Percentiles rank a stretch among this genome's conserved stretches.
phyloP scores from a whole-genome alignment of 495 filamentous ascomycete genomes.

The Xylaria palmicola region DNA sequence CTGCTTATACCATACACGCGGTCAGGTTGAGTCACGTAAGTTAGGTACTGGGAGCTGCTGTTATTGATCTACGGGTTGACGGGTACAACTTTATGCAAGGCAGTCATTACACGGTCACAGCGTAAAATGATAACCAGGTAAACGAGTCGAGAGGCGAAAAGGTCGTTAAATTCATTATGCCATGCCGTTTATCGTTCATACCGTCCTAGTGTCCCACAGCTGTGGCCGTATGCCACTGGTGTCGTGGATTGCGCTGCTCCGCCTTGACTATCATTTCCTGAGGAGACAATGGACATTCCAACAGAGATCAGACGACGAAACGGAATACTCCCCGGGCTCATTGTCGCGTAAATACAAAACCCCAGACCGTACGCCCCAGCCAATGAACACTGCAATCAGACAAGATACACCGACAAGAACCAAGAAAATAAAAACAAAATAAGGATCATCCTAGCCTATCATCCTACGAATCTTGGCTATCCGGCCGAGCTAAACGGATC shows the following conservation, averaged over 20 bases:
- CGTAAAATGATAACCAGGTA: background rate
- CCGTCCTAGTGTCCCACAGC: constrained; percentile 13
- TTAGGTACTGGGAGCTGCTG: background rate
- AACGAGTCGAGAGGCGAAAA: constrained; percentile 3
- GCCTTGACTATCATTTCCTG: constrained; percentile 11
- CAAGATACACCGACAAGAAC: constrained; percentile 1
- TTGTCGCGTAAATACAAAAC: constrained; percentile 15
- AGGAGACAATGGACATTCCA: background rate
- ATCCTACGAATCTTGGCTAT: background rate
- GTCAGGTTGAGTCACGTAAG: too few species aligned
- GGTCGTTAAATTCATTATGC: constrained; percentile 20
- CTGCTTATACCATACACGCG: background rate
- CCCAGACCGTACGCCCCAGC: constrained; percentile 13
- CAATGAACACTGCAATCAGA: constrained; percentile 9
- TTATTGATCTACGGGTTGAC: too few species aligned
- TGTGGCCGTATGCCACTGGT: constrained; percentile 8
- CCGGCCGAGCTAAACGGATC: background rate
- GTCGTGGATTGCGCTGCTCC: constrained; percentile 5
- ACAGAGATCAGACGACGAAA: constrained; percentile 14
- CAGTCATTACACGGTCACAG: too few species aligned
- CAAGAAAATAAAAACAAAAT: background rate
- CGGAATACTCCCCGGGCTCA: constrained; percentile 18
- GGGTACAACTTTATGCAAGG: too few species aligned
- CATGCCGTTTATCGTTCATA: constrained; percentile 17
- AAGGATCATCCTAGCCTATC: background rate